A percentile compares a stretch with the other conserved stretches of the same genome.
Conservation (phyloP, 2,329 filamentous ascomycete species). For the Pseudocercospora fuligena region DNA sequence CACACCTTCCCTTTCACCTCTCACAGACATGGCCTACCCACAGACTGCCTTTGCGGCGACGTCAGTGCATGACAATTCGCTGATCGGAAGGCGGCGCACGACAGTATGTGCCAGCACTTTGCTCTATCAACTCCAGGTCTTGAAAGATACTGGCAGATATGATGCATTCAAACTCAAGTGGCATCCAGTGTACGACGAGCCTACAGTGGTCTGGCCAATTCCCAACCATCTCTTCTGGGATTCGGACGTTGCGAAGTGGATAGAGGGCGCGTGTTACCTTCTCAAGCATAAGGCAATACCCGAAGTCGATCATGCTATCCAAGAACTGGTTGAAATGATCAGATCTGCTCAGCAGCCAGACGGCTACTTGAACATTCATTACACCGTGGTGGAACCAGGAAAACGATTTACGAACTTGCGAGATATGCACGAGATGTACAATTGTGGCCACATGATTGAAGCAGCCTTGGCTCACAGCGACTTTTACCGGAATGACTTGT, state of each 20-base stretch:
- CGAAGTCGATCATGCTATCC: slow-evolving; percentile 56
- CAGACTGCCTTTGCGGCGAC: slow-evolving; percentile 45
- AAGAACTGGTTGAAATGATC: slow-evolving; percentile 64
- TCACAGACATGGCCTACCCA: slow-evolving; percentile 45
- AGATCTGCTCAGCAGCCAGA: slow-evolving; percentile 61
- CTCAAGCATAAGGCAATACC: slow-evolving; percentile 49
- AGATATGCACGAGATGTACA: slow-evolving; percentile 68
- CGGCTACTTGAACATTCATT: slow-evolving; percentile 68
- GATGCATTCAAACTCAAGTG: slow-evolving; percentile 63
- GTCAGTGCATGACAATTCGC: slow-evolving; percentile 37
- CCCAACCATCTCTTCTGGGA: slow-evolving; percentile 67
- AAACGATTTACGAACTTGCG: slow-evolving; percentile 63
- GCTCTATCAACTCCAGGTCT: slow-evolving; percentile 57
- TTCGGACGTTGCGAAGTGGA: slow-evolving; percentile 63
- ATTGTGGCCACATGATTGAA: slow-evolving; percentile 66
- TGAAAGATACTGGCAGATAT: slow-evolving; percentile 58
- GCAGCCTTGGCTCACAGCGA: slow-evolving; percentile 62
- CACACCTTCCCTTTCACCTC: neutral
- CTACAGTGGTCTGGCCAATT: slow-evolving; percentile 58
- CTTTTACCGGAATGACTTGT: slow-evolving; percentile 56
- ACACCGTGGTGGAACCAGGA: slow-evolving; percentile 61
- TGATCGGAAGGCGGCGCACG: slow-evolving; percentile 48
- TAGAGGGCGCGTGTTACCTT: slow-evolving; percentile 66
- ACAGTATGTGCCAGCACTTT: slow-evolving; percentile 53
- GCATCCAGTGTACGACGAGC: slow-evolving; percentile 60